These are phyloP conservation scores for Salix purpurea DNA, from an alignment of 345 rosid genomes.

Conservation along the genomic window DNA sequence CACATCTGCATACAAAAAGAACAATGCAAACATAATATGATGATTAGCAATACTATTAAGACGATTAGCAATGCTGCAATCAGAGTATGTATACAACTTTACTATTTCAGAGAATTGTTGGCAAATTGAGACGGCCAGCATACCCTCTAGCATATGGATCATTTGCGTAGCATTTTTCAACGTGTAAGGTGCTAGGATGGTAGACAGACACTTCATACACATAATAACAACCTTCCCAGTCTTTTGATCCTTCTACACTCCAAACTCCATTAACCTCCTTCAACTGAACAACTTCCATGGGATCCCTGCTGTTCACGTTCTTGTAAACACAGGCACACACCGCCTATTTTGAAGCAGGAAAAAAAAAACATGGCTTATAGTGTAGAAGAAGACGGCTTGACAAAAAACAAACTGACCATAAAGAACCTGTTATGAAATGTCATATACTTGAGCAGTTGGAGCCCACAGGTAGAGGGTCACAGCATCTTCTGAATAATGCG, in stretches of 20 bases:
- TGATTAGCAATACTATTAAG: neutral
- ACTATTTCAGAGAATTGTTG: constrained; percentile 23
- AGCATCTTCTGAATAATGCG: constrained; percentile 46
- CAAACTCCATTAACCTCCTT: constrained; percentile 73
- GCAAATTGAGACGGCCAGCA: constrained; percentile 31
- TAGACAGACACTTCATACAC: constrained; percentile 71
- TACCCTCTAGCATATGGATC: constrained; percentile 99
- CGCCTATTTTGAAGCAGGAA: constrained; percentile 46
- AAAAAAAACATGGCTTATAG: constrained; percentile 4
- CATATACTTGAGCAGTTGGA: constrained; percentile 78
- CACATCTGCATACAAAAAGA: neutral
- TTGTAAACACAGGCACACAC: constrained; percentile 54
- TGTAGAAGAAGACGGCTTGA: neutral
- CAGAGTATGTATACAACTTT: constrained; percentile 10
- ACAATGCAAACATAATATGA: neutral
- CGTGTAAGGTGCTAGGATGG: constrained; percentile 66
- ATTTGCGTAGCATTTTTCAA: constrained; percentile 81
- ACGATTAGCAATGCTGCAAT: neutral
- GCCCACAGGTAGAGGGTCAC: constrained; percentile 81
- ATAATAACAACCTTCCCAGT: constrained; percentile 89
- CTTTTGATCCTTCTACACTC: constrained; percentile 52
- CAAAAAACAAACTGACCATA: neutral
- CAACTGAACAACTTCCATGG: constrained; percentile 48
- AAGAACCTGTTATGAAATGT: neutral
- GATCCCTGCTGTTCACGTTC: constrained; percentile 40